Evolutionary conservation across 768 basidiomycete species (phyloP).

Genomic region (Mycena sanguinolenta): DNA sequence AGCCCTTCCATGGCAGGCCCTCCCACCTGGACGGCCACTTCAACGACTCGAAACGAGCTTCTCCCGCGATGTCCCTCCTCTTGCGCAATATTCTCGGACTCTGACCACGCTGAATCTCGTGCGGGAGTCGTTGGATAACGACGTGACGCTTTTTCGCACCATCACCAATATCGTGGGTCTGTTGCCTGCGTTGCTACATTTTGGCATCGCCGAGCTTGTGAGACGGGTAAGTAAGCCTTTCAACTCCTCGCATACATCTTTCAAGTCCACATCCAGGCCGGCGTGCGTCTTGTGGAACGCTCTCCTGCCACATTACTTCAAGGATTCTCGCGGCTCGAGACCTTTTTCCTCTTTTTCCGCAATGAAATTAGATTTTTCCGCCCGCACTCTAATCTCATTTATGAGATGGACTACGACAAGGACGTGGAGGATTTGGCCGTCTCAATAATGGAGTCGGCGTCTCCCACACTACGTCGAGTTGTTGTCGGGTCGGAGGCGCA

Average conservation of each 20-base stretch:
- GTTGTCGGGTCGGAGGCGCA: not conserved
- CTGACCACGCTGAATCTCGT: conserved; percentile 20
- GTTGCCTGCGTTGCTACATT: conserved; percentile 8
- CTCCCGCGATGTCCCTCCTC: not conserved
- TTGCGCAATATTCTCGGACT: not conserved
- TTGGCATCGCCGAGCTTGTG: conserved; percentile 1
- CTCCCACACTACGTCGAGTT: conserved; percentile 4
- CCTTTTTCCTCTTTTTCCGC: conserved; percentile 6
- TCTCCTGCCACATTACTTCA: not conserved
- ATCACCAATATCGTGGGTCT: not conserved
- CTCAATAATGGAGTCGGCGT: conserved; percentile 2
- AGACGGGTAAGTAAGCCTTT: not conserved
- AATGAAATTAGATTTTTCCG: not conserved
- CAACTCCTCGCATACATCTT: not conserved
- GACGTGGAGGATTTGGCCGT: not conserved
- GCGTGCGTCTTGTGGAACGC: not conserved
- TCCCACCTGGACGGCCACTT: conserved; percentile 5
- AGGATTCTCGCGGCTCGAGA: not conserved
- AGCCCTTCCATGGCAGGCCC: not conserved
- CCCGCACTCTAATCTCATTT: not conserved
- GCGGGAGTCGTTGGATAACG: not conserved
- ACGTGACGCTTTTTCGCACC: not conserved
- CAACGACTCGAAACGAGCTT: conserved; percentile 6
- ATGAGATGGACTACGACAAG: not conserved
- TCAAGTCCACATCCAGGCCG: not conserved